Evolutionary conservation across 2,329 filamentous ascomycete species (phyloP), one percentile per base, ranked within the genome.

Genomic region (Albophoma yamanashiensis): DNA sequence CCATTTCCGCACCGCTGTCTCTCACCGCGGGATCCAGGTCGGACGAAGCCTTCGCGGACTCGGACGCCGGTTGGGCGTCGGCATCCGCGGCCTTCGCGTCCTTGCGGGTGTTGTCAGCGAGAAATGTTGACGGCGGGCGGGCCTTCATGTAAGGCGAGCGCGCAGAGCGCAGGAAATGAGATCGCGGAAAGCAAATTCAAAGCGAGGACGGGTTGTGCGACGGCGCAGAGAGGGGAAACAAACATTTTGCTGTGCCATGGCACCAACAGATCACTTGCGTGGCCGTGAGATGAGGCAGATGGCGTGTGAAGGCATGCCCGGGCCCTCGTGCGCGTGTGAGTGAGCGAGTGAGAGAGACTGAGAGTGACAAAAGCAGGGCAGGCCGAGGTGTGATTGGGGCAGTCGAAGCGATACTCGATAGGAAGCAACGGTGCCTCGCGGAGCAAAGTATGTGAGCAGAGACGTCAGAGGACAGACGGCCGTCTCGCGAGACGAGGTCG

Each of bases 1-100:
- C 78, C 61, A 71, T 77, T 65, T 82, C 81, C 66, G 76, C 71
- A 64, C 76, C 75, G 64, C 71, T 73, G 62, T 84, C 82, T 70
- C 81, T 84, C 61, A 75, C 70, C 56, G 75, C 70, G 62, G 74
- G 69, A 64, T 79, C 79, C 59, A 78, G 77, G 61, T 74, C 76
- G 61, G 76, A 75, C 61, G 80, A 76, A 65, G 79, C 79, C 59
- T 74, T 78, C 77, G 81, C 79, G 63, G 77, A 61, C 67, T 73
- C 70, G 59, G 70, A 67, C 63, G 66, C 63, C 58, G 70, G 62
- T 62, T 72, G 69, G 60, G 67, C 67, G 61, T 73, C 71, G 61
- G 68, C 64, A 59, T 74, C 72, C 61, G 70, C 66, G 64, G 67
- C 63, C 64, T 70, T 73, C 55, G 69, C 67, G 63, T 75, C 73